phyloP scores from a whole-genome alignment of 2,329 filamentous ascomycete species.

The Neopestalotiopsis rosae region DNA sequence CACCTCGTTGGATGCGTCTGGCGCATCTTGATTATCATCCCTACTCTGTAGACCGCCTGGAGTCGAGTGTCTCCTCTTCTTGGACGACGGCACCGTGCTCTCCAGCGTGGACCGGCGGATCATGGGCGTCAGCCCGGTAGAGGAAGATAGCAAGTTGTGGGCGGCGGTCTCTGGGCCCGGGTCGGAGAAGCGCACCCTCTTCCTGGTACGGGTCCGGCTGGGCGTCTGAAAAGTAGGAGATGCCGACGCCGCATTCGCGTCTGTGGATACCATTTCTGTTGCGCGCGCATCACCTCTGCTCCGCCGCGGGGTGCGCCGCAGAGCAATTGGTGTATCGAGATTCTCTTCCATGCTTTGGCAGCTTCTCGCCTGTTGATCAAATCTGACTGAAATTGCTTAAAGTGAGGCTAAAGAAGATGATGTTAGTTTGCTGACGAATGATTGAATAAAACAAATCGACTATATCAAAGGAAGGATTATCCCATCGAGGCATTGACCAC shows the following conservation, averaged over 20 bases:
- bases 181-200: constrained; percentile 65
- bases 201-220: constrained; percentile 42
- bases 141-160: constrained; percentile 29
- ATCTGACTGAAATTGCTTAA: neutral
- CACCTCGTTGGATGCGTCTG: constrained; percentile 41
- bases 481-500: neutral
- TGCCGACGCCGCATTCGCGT: neutral
- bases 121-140: constrained; percentile 65
- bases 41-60: constrained; percentile 32
- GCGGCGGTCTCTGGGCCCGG: constrained; percentile 47
- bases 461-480: constrained; percentile 13
- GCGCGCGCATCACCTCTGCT: constrained; percentile 29
- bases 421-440: neutral
- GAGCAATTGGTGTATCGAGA: constrained; percentile 56
- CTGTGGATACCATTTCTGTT: constrained; percentile 16
- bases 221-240: constrained; percentile 30
- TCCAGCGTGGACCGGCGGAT: constrained; percentile 56
- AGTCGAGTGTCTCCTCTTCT: constrained; percentile 53
- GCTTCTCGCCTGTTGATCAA: neutral
- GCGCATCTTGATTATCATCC: constrained; percentile 23
- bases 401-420: neutral
- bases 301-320: constrained; percentile 58
- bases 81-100: constrained; percentile 33
- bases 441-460: neutral
- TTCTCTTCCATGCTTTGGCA: constrained; percentile 40